Evolutionary conservation across 768 basidiomycete genomes (phyloP).

Genomic region (Lentinula raphanica): DNA sequence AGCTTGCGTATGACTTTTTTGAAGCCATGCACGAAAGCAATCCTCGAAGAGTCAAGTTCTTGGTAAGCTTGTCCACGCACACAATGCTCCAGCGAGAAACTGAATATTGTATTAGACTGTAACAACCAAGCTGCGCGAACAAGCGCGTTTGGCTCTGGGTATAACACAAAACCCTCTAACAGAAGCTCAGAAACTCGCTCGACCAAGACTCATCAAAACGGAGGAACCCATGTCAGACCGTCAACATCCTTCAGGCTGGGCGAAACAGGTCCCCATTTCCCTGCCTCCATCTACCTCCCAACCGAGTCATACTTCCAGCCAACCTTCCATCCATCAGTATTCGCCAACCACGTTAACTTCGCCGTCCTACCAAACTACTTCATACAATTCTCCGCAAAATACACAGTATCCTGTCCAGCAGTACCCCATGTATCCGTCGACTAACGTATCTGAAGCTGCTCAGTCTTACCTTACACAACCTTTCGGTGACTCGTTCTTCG

Average conservation of each 20-base stretch:
- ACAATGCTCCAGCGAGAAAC: too few relatives aligned
- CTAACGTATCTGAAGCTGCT: neutral
- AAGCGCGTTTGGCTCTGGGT: neutral
- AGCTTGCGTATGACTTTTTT: slow-evolving; percentile 56
- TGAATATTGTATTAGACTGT: neutral
- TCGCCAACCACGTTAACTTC: neutral
- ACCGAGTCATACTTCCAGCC: too few relatives aligned
- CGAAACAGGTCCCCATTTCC: neutral
- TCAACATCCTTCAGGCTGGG: neutral
- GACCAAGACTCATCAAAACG: neutral
- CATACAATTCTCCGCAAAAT: neutral
- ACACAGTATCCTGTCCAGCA: neutral
- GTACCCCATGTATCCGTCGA: neutral
- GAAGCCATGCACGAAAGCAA: slow-evolving; percentile 42
- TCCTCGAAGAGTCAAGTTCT: slow-evolving; percentile 50
- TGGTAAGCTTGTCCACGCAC: slow-evolving; percentile 33
- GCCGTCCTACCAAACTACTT: neutral
- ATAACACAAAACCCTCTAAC: neutral
- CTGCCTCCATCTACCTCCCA: neutral
- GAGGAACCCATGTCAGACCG: neutral
- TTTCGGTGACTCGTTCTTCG: neutral
- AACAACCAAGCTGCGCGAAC: neutral
- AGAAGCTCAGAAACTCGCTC: neutral
- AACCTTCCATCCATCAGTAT: neutral
- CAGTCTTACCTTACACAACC: neutral